Evolutionary conservation across 768 basidiomycete genomes (phyloP), one percentile per base, ranked within the genome.

Genomic region (Russula emetica): DNA sequence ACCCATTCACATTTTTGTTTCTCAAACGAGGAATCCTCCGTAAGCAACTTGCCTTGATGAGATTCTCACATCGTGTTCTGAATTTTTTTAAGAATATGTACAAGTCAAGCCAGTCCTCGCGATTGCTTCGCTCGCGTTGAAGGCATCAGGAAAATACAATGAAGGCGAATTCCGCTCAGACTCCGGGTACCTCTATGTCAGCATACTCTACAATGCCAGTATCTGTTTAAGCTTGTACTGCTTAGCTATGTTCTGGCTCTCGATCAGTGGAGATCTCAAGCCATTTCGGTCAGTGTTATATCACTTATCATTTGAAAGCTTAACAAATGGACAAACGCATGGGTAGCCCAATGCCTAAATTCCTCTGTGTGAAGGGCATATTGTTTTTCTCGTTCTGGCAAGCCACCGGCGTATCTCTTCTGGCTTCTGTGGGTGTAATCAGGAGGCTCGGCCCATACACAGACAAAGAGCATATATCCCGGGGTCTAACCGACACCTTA

Each of bases 381-480:
- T 81, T 99, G 24, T 98, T 98, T 80, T 96, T 97, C 75, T 94
- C 92, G 2, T 99, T 99, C 78, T 99, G 97, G 97, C 97, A 99
- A 73, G 85, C 90, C 24, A 83, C 96, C 55, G 83, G 71, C 52
- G 83, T 99, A 55, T 94, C 94, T 34, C 82, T 91, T 70, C 82
- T 98, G n/a, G 96, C 95, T 53, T 89, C 93, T 2, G 80, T 88
- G 0, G 82, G 87, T 10, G 82, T 79, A 55, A 91, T 98, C 72
- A 85, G 78, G 40, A 81, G 80, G 55, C 83, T 97, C 52, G 94
- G 94, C 3, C 89, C 91, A 14, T 95, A 96, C 76, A 90, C 86
- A 9, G 90, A 94, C 73, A 78, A 79, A 32, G 92, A 93, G 71
- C 88, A 94, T 73, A 92, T 98, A 71, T 94, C 94, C 1, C 80